Evolutionary conservation across 495 filamentous ascomycete species (phyloP).

Genomic region (Tuber borchii): DNA sequence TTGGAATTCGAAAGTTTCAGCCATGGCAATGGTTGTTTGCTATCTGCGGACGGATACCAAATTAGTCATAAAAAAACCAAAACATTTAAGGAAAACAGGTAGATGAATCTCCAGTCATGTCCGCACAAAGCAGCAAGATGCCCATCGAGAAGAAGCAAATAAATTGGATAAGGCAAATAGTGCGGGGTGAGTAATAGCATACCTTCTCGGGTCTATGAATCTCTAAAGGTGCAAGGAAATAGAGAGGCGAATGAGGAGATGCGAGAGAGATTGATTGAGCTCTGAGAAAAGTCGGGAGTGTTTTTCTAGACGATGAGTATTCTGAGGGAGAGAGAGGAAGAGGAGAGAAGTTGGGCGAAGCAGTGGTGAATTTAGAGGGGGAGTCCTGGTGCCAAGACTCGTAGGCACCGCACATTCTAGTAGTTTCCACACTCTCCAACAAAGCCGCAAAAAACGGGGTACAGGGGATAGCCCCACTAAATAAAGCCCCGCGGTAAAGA

Average conservation of each 20-base stretch:
- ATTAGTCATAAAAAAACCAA: neutral
- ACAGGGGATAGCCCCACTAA: constrained; percentile 31
- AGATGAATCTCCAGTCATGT: neutral
- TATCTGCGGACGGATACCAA: constrained; percentile 18
- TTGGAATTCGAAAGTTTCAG: constrained; percentile 98
- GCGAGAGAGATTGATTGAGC: constrained; percentile 22
- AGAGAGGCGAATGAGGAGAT: constrained; percentile 22
- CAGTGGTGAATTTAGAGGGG: constrained; percentile 38
- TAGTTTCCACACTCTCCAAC: constrained; percentile 33
- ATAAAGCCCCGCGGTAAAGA: constrained; percentile 27
- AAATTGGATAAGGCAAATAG: constrained; percentile 7
- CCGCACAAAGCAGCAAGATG: neutral
- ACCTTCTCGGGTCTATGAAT: constrained; percentile 34
- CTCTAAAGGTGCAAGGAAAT: constrained; percentile 34
- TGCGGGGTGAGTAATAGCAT: constrained; percentile 29
- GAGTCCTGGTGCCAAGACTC: constrained; percentile 28
- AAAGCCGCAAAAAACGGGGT: constrained; percentile 24
- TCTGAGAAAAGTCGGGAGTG: constrained; percentile 25
- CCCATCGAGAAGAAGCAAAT: neutral
- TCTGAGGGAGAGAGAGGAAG: constrained; percentile 30
- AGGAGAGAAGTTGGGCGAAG: constrained; percentile 19
- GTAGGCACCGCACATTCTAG: constrained; percentile 29
- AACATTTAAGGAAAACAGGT: neutral
- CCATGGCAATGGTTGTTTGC: constrained; percentile 51
- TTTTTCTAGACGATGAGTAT: neutral